Base-by-base conservation (phyloP, 1,139 yeast genomes). In the Starmera stellimalicola region DNA sequence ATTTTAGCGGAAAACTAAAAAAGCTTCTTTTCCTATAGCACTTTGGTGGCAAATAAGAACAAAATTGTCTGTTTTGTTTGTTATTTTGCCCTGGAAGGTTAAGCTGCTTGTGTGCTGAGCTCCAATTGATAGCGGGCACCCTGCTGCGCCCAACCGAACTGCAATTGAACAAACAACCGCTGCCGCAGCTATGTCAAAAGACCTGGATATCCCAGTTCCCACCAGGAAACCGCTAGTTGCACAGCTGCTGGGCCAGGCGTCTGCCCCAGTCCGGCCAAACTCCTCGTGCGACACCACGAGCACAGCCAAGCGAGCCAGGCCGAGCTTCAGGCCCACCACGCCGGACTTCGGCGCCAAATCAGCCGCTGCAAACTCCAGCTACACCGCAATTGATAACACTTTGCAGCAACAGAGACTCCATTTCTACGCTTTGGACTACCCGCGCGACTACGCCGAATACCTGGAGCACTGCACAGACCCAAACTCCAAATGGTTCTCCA, bases 391-490 rank as follows among this genome's bases (percentile, higher is more conserved):
- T 26, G 7, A 31, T 29, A 18, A 29, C 33, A 31, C 24, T 19
- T 29, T n/a, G n/a, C n/a, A n/a, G n/a, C 35, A 45, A 7, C 44
- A 48, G 14, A 57, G 81, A 37, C 66, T 73, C 37, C 44, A 56
- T 19, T 60, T 58, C 41, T 81, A 78, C 48, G 62, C 66, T 32
- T 55, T 81, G 37, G 81, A 81, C 46, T 76, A 70, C 38, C 79
- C 81, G 2, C 65, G 61, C 4, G 66, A 70, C 41, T 57, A 52
- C n/a, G 58, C 58, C 0, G 65, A 63, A 31, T 63, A 71, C 31
- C 42, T 49, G 15, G 50, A 48, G 26, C 49, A 58, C 7, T 69
- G 68, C 27, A 51, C 63, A 39, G 76, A 79, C 46, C 68, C 71
- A 5, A 46, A 48, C 0, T 77, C 85, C 0, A 60, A 68, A 26